These are phyloP conservation scores for Clavispora fructus DNA, from an alignment of 805 yeast genomes.

Conservation along the genomic window DNA sequence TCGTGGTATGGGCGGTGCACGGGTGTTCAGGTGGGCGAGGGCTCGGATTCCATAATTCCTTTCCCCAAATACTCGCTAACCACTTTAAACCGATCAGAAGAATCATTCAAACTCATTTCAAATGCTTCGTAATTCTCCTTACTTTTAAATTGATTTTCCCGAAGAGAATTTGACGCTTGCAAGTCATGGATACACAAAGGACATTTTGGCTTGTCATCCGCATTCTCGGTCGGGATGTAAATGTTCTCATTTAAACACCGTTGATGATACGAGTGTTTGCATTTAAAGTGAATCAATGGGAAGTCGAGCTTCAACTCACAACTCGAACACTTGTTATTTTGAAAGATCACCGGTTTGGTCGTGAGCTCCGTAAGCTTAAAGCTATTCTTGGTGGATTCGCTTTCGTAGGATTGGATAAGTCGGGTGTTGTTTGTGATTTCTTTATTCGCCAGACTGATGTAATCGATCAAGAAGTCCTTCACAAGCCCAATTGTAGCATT, in stretches of 20 bases:
- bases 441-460: conserved; percentile 51
- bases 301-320: conserved; percentile 65
- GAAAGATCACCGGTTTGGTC: conserved; percentile 46
- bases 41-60: conserved; percentile 66
- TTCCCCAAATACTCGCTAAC: conserved; percentile 80
- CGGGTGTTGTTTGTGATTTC: conserved; percentile 67
- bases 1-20: neutral
- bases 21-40: neutral
- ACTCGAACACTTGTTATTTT: conserved; percentile 57
- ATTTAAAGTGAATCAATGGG: conserved; percentile 79
- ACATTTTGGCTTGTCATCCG: conserved; percentile 35
- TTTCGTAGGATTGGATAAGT: conserved; percentile 60
- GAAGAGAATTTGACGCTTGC: conserved; percentile 57
- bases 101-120: conserved; percentile 46
- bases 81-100: conserved; percentile 64
- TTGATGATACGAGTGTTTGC: conserved; percentile 83
- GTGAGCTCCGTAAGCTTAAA: conserved; percentile 48
- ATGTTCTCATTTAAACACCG: conserved; percentile 58
- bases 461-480: conserved; percentile 59
- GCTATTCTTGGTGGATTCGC: conserved; percentile 56
- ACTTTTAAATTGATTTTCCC: conserved; percentile 54
- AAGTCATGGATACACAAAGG: conserved; percentile 73
- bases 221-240: conserved; percentile 14
- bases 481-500: conserved; percentile 69
- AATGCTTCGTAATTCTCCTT: conserved; percentile 63